Conservation (phyloP, 257 asterid genomes). For the Primulina tabacum region DNA sequence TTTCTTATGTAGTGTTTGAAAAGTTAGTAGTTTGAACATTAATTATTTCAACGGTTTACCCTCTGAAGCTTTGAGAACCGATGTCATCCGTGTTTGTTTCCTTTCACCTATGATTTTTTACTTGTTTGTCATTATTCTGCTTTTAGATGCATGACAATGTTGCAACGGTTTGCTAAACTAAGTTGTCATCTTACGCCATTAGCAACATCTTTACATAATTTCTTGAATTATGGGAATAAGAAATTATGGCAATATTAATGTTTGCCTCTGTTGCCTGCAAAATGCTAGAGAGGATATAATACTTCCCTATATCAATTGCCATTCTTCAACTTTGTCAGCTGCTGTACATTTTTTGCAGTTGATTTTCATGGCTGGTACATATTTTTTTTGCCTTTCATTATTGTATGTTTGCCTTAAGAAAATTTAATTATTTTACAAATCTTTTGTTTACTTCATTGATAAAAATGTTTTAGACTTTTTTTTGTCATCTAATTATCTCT, state of each 20-base stretch:
- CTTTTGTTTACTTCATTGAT: too few species aligned
- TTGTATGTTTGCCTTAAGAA: too few species aligned
- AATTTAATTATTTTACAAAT: too few species aligned
- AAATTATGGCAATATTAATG: neutral
- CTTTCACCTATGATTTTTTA: too few species aligned
- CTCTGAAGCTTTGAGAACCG: neutral
- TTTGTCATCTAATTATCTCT: too few species aligned
- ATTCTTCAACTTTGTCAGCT: constrained; percentile 29
- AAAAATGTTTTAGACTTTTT: too few species aligned
- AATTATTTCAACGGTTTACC: constrained; percentile 26
- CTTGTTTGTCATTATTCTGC: too few species aligned
- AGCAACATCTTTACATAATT: too few species aligned
- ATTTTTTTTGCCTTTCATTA: neutral
- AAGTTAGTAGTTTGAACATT: constrained; percentile 17
- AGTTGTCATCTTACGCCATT: neutral
- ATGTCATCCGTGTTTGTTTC: neutral
- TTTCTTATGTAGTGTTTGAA: constrained; percentile 20
- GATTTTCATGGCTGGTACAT: constrained; percentile 32
- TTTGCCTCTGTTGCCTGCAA: neutral
- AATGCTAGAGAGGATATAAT: neutral
- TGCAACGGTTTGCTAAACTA: neutral
- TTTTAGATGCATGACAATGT: neutral
- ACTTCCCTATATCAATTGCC: constrained; percentile 12
- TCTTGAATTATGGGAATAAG: neutral
- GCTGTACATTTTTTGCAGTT: constrained; percentile 21